Percentiles rank a stretch among this genome's conserved stretches.
Evolutionary conservation across 257 asterid genomes (phyloP).

Genomic region (Mitragyna speciosa): DNA sequence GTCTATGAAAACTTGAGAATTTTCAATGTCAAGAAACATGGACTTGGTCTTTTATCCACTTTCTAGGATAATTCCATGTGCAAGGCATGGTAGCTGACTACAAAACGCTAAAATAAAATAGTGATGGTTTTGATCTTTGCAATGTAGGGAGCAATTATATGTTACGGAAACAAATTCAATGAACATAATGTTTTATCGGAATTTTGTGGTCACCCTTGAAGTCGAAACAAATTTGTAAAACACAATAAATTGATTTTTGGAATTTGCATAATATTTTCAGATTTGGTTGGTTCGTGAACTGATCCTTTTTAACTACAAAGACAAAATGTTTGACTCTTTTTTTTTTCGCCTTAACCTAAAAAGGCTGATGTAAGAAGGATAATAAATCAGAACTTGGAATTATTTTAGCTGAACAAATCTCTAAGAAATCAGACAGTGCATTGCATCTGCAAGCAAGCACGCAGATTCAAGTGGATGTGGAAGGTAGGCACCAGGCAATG

Average conservation of each 20-base stretch:
- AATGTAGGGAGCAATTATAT: too few relatives aligned
- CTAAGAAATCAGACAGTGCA: slow-evolving; percentile 10
- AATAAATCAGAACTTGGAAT: not conserved
- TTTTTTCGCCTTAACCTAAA: not conserved
- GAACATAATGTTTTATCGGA: too few relatives aligned
- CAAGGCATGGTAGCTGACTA: too few relatives aligned
- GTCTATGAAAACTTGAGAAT: too few relatives aligned
- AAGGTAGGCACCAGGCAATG: not conserved
- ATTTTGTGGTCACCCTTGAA: too few relatives aligned
- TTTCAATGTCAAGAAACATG: too few relatives aligned
- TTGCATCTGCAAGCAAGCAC: slow-evolving; percentile 18
- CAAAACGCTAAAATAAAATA: too few relatives aligned
- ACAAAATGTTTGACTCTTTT: not conserved
- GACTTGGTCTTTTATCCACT: too few relatives aligned
- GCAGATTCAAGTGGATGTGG: slow-evolving; percentile 3
- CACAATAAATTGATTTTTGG: not conserved
- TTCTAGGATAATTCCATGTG: too few relatives aligned
- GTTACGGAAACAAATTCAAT: too few relatives aligned
- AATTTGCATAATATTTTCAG: too few relatives aligned
- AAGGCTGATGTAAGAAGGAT: slow-evolving; percentile 3
- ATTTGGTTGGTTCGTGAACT: not conserved
- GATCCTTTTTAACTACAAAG: not conserved
- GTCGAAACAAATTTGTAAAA: not conserved
- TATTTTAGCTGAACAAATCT: not conserved
- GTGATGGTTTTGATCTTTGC: too few relatives aligned